Evolutionary conservation across 2,329 filamentous ascomycete species (phyloP).

Genomic region (Fusarium dlaminii): DNA sequence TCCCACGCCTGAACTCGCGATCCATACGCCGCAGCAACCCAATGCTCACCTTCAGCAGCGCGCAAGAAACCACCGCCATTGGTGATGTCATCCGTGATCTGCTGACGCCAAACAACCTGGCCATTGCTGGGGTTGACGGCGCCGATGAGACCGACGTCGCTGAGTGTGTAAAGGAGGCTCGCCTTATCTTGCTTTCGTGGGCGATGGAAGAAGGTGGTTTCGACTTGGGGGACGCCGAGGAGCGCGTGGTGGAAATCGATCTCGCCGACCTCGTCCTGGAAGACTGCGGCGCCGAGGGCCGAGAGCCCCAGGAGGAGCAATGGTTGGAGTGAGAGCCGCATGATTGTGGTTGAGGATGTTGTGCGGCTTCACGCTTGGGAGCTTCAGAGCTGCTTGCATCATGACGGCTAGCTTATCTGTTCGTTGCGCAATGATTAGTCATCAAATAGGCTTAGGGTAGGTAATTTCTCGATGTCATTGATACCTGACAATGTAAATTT

Average conservation of each 20-base stretch:
- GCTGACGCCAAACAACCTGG: constrained; percentile 85
- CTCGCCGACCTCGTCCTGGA: constrained; percentile 88
- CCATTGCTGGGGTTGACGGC: constrained; percentile 91
- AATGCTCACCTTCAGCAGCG: constrained; percentile 81
- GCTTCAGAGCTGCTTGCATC: constrained; percentile 37
- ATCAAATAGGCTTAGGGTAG: constrained; percentile 17
- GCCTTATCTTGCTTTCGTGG: constrained; percentile 84
- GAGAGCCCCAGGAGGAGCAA: constrained; percentile 52
- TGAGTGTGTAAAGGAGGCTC: constrained; percentile 89
- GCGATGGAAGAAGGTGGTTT: constrained; percentile 94
- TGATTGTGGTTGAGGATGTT: constrained; percentile 37
- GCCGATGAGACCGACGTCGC: constrained; percentile 83
- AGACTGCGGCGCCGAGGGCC: constrained; percentile 70
- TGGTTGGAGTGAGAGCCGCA: constrained; percentile 51
- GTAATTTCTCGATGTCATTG: background rate
- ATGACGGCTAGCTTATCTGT: constrained; percentile 41
- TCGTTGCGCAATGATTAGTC: constrained; percentile 41
- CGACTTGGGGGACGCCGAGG: constrained; percentile 81
- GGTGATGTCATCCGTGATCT: constrained; percentile 64
- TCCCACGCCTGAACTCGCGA: constrained; percentile 82
- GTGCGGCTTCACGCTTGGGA: constrained; percentile 40
- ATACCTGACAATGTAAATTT: background rate
- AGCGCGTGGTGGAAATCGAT: constrained; percentile 94
- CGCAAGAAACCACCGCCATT: constrained; percentile 66
- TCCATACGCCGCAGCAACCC: constrained; percentile 78